Conservation (phyloP, 768 basidiomycete genomes). For the Auricularia cornea region DNA sequence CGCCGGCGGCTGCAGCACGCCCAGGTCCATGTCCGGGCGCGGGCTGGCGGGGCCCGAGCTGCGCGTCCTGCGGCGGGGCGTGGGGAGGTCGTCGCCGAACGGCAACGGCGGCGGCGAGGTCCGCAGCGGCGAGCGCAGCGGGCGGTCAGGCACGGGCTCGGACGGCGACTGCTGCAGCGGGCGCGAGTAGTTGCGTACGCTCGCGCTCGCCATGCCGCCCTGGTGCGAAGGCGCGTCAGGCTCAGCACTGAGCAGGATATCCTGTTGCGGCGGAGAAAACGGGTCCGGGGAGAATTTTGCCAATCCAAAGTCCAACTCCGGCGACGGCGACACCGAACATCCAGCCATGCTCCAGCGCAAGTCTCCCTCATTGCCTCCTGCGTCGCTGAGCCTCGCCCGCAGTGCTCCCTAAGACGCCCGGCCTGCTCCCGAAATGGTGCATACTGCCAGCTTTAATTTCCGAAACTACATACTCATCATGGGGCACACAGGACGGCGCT, state of each 20-base stretch:
- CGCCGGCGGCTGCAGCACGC: background rate
- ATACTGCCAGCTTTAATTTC: background rate
- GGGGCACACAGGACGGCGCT: slow-evolving; percentile 51
- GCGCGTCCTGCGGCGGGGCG: background rate
- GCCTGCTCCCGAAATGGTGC: slow-evolving; percentile 68
- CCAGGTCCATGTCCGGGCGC: background rate
- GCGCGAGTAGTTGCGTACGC: background rate
- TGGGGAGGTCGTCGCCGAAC: background rate
- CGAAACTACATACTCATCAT: background rate
- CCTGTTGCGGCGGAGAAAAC: background rate
- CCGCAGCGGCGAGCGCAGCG: background rate
- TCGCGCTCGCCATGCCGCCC: background rate
- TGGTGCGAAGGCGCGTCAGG: too few species aligned
- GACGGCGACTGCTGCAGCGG: background rate
- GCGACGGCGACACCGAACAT: background rate
- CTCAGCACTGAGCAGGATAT: background rate
- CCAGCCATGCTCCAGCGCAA: background rate
- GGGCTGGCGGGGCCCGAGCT: background rate
- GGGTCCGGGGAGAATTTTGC: background rate
- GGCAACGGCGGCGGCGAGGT: background rate
- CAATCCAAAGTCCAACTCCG: background rate
- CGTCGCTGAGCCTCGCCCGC: slow-evolving; percentile 5
- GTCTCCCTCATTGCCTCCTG: background rate
- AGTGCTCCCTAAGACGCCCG: slow-evolving; percentile 60
- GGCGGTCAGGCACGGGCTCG: background rate